Percentiles rank a stretch among this genome's conserved stretches.
Evolutionary conservation across 1,284 basidiomycete species (phyloP).

Genomic region (Malassezia caprae): DNA sequence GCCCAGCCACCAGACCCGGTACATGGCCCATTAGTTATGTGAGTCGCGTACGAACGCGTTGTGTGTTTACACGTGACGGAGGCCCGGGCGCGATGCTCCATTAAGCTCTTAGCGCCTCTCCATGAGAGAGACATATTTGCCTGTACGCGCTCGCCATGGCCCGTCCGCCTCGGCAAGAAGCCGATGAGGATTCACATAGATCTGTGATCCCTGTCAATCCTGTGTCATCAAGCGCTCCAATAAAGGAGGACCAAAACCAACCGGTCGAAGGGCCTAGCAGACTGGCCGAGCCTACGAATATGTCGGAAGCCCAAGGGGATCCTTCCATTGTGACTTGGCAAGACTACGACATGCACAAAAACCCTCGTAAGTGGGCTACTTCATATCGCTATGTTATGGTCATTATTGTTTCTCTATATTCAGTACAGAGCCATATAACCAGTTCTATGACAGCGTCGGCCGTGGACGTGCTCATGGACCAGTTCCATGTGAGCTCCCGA

Average conservation of each 20-base stretch:
- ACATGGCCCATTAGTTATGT: background rate
- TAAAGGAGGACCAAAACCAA: background rate
- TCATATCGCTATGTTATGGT: background rate
- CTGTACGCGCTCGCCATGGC: background rate
- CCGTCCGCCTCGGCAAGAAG: background rate
- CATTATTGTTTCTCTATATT: conserved; percentile 9
- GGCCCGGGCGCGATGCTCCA: too few species aligned
- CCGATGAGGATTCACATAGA: background rate
- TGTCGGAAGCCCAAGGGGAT: background rate
- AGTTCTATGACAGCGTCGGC: conserved; percentile 12
- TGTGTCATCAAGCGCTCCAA: background rate
- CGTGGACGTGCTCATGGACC: background rate
- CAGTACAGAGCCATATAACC: conserved; percentile 5
- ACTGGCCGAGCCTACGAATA: background rate
- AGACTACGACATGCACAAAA: conserved; percentile 5
- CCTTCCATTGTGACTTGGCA: conserved; percentile 5
- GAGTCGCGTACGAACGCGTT: too few species aligned
- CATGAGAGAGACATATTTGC: background rate
- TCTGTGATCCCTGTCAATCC: background rate
- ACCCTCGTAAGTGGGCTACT: conserved; percentile 1
- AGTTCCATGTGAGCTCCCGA: background rate
- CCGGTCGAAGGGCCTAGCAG: background rate
- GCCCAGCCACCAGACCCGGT: background rate
- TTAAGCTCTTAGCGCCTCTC: too few species aligned
- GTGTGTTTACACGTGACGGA: too few species aligned